A percentile compares a stretch with the other conserved stretches of the same genome.
Conservation (phyloP, 2,329 filamentous ascomycete genomes). For the Aspergillus sclerotialis region DNA sequence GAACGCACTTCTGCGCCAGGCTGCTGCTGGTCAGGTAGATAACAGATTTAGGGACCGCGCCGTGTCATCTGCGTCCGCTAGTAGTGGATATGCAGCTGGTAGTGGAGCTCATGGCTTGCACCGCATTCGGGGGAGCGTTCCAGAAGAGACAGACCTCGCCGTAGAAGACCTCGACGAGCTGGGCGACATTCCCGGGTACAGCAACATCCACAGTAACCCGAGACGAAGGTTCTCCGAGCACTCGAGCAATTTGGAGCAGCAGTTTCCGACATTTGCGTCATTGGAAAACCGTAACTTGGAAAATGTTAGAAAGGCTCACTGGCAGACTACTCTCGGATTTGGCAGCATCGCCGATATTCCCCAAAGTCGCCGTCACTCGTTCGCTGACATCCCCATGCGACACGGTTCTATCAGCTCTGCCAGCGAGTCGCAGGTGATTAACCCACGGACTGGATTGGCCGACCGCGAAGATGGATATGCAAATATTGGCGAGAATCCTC, state of each 20-base stretch:
- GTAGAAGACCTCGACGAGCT: constrained; percentile 40
- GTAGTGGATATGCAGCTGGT: constrained; percentile 26
- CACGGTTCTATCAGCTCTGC: constrained; percentile 37
- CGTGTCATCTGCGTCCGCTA: constrained; percentile 32
- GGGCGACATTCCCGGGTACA: constrained; percentile 32
- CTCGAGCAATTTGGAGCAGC: constrained; percentile 34
- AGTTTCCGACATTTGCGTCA: constrained; percentile 28
- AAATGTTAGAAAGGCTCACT: constrained; percentile 41
- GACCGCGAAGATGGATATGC: constrained; percentile 33
- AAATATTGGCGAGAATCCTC: constrained; percentile 28
- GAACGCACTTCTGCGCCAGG: constrained; percentile 41
- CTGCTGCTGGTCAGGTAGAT: constrained; percentile 34
- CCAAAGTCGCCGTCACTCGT: constrained; percentile 46
- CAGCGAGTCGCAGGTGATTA: constrained; percentile 22
- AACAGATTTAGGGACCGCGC: constrained; percentile 33
- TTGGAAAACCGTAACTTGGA: constrained; percentile 40
- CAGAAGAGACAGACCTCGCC: constrained; percentile 38
- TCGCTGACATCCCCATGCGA: constrained; percentile 44
- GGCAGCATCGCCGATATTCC: constrained; percentile 38
- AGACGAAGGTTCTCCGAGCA: constrained; percentile 41
- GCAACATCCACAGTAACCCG: constrained; percentile 28
- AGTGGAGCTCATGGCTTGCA: constrained; percentile 27
- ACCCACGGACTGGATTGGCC: constrained; percentile 16
- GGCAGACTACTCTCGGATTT: constrained; percentile 46
- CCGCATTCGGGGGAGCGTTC: constrained; percentile 34